Evolutionary conservation across 169 alveolate species (phyloP), one percentile per base, ranked within the genome.

Genomic region (Eimeria praecox): DNA sequence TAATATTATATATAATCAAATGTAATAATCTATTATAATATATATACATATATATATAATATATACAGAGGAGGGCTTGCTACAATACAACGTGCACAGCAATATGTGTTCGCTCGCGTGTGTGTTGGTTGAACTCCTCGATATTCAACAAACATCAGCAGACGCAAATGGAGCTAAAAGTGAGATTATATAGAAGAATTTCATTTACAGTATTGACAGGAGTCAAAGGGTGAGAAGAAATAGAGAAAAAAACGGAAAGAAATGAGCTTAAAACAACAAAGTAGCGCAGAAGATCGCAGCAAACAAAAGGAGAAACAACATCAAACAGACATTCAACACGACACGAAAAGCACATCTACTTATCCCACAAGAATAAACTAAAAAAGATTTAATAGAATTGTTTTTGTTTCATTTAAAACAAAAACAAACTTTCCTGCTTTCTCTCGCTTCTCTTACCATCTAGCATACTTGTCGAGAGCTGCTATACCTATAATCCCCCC

Each of bases 391-490:
- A 9, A 12, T 49, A 49, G 59, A 49, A 49, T 49, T 56, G 18
- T 16, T 56, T 56, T 56, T 2, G 5, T 56, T 56, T 56, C 66
- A 56, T 56, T 56, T 56, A 56, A 56, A 56, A 18, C 27, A 16
- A 56, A 56, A 49, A 49, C 12, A 49, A 18, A 8, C 66, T 14
- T 56, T 14, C 20, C 66, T 14, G 8, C 10, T 9, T 2, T 9
- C 20, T 56, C 2, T 18, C 24, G 10, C 27, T 42, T 30, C 42
- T n/a, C 80, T 54, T 35, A 92, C 95, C 90, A 52, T 35, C 87
- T 49, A 71, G 95, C 95, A 22, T 75, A 59, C 33, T 92, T 85
- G 85, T 92, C 91, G 2, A 78, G 46, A 22, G 91, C 95, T n/a
- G 46, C 87, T 30, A 92, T 27, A 0, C 95, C 85, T 33, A 75